A percentile compares a stretch with the other conserved stretches of the same genome.
Evolutionary conservation across 1,284 basidiomycete genomes (phyloP).

Genomic region (Lignosus rhinocerotis): DNA sequence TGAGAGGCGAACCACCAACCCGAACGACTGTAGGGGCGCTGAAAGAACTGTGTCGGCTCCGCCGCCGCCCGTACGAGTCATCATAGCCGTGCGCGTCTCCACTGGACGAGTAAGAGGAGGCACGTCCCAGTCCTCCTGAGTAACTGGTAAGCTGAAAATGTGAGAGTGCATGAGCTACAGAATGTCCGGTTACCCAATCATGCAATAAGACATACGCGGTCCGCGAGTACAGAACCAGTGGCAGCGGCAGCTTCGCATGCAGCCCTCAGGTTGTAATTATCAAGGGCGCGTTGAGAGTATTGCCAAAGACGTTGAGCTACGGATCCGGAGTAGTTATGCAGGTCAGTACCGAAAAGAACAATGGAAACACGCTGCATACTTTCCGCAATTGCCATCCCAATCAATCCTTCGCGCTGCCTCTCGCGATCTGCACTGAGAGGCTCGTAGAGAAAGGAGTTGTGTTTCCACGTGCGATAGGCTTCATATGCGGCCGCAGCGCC

Average conservation of each 20-base stretch:
- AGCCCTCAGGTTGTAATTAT: constrained; percentile 14
- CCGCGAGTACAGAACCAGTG: constrained; percentile 9
- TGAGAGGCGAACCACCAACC: constrained; percentile 14
- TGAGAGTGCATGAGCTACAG: not conserved
- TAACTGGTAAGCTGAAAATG: constrained; percentile 12
- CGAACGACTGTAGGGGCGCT: constrained; percentile 16
- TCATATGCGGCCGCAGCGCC: constrained; percentile 71
- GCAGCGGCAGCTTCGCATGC: constrained; percentile 19
- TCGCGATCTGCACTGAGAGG: constrained; percentile 54
- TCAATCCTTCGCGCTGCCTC: constrained; percentile 58
- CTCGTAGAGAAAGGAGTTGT: constrained; percentile 53
- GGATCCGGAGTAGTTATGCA: not conserved
- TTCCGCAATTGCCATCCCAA: constrained; percentile 65
- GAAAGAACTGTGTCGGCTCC: constrained; percentile 21
- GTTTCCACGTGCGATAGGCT: constrained; percentile 61
- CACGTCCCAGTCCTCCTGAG: constrained; percentile 2
- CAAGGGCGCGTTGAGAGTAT: constrained; percentile 11
- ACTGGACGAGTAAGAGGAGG: constrained; percentile 13
- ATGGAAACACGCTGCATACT: constrained; percentile 56
- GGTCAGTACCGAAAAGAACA: constrained; percentile 35
- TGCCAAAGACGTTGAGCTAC: constrained; percentile 23
- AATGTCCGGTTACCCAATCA: too few relatives aligned
- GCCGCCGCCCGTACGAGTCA: constrained; percentile 16
- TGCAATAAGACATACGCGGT: constrained; percentile 4
- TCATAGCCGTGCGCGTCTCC: constrained; percentile 18